Evolutionary conservation across 441 rosid species (phyloP).

Genomic region (Adansonia madagascariensis): DNA sequence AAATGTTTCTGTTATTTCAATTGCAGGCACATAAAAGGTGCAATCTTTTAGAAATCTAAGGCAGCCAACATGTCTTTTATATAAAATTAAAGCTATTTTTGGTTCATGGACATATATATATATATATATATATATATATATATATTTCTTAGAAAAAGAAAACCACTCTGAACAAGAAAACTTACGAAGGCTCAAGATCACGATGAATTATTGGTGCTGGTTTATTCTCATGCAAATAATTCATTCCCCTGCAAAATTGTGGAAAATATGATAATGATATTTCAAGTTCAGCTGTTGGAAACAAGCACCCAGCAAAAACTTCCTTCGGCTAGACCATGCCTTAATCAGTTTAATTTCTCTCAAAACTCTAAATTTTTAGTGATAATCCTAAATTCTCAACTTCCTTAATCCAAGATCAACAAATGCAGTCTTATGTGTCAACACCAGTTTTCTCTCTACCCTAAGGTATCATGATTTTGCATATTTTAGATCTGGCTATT

Average conservation of each 20-base stretch:
- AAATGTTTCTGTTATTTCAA: conserved; percentile 68
- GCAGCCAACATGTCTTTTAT: conserved; percentile 30
- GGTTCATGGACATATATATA: neutral
- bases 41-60: conserved; percentile 36
- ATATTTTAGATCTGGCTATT: neutral
- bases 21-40: conserved; percentile 40
- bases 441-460: neutral
- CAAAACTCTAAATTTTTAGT: neutral
- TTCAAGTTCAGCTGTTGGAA: conserved; percentile 8
- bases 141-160: neutral
- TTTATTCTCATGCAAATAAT: conserved; percentile 81
- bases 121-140: neutral
- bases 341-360: neutral
- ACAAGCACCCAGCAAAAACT: neutral
- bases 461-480: neutral
- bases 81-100: conserved; percentile 24
- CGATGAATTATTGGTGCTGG: conserved; percentile 88
- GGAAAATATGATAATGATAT: conserved; percentile 22
- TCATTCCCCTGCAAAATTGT: conserved; percentile 74
- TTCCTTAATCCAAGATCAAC: neutral
- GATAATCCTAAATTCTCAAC: neutral
- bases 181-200: conserved; percentile 99
- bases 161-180: conserved; percentile 26
- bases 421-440: neutral
- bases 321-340: neutral